Percentiles rank a stretch among this genome's conserved stretches.
Evolutionary conservation across 1,139 yeast species (phyloP).

Genomic region (Pichia sp.): DNA sequence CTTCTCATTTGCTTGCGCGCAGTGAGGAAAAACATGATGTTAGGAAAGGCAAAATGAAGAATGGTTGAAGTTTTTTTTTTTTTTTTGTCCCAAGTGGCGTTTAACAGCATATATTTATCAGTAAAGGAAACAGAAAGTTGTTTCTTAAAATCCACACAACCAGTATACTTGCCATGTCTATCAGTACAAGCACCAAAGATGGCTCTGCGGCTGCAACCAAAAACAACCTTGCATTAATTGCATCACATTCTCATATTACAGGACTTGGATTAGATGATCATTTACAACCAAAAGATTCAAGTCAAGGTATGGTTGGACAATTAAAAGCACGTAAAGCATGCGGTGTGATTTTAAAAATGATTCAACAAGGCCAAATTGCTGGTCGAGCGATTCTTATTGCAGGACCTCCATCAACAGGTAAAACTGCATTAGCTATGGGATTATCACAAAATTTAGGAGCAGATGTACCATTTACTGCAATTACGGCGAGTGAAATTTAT

Average conservation of each 20-base stretch:
- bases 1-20: too few relatives aligned
- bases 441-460: constrained; percentile 80
- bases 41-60: too few relatives aligned
- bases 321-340: constrained; percentile 92
- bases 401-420: constrained; percentile 98
- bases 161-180: constrained; percentile 39
- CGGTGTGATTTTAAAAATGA: constrained; percentile 88
- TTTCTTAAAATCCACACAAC: background rate
- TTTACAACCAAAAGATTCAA: constrained; percentile 70
- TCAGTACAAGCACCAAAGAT: constrained; percentile 31
- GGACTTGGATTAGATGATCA: constrained; percentile 93
- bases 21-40: too few relatives aligned
- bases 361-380: constrained; percentile 88
- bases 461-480: constrained; percentile 93
- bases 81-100: too few relatives aligned
- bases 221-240: constrained; percentile 57
- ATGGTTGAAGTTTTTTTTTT: too few relatives aligned
- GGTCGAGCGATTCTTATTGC: constrained; percentile 95
- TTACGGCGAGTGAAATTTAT: constrained; percentile 90
- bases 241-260: constrained; percentile 94
- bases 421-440: constrained; percentile 98
- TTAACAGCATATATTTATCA: too few relatives aligned
- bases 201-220: background rate
- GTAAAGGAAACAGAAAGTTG: too few relatives aligned
- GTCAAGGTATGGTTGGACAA: constrained; percentile 98